phyloP scores from a whole-genome alignment of 768 basidiomycete species.

The Phanerodontia chrysosporium region DNA sequence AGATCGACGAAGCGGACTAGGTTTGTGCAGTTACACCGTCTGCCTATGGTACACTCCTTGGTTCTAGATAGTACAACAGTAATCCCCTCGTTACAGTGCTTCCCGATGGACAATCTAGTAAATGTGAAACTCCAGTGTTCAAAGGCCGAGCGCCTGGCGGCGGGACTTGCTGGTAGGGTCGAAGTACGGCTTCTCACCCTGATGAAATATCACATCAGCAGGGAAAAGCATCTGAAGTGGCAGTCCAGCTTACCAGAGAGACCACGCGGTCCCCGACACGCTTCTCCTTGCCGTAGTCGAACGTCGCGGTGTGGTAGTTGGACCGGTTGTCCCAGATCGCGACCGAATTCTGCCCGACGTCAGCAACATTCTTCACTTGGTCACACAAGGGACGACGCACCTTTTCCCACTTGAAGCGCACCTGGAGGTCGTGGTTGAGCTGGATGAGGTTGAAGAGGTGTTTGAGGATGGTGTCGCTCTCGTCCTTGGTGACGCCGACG shows the following conservation, averaged over 20 bases:
- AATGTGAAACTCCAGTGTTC: background rate
- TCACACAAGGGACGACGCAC: conserved; percentile 13
- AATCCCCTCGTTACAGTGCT: background rate
- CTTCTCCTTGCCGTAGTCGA: conserved; percentile 30
- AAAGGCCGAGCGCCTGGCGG: conserved; percentile 17
- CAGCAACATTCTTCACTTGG: conserved; percentile 5
- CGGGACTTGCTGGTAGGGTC: conserved; percentile 21
- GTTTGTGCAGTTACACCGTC: background rate
- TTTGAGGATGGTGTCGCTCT: conserved; percentile 29
- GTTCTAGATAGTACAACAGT: background rate
- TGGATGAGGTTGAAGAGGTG: conserved; percentile 26
- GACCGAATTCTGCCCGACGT: conserved; percentile 5
- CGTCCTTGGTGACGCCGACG: conserved; percentile 29
- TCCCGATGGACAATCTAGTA: background rate
- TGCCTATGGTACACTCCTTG: background rate
- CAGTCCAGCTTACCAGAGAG: conserved; percentile 15
- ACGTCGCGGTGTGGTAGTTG: conserved; percentile 31
- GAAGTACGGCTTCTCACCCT: conserved; percentile 33
- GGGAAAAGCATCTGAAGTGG: background rate
- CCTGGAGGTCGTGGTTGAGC: conserved; percentile 28
- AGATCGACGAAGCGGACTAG: too few species aligned
- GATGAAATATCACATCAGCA: background rate
- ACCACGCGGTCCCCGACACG: conserved; percentile 31
- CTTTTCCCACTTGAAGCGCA: conserved; percentile 33
- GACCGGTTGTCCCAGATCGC: conserved; percentile 28